phyloP scores from a whole-genome alignment of 208 protist species.

The Trypanosoma vivax region DNA sequence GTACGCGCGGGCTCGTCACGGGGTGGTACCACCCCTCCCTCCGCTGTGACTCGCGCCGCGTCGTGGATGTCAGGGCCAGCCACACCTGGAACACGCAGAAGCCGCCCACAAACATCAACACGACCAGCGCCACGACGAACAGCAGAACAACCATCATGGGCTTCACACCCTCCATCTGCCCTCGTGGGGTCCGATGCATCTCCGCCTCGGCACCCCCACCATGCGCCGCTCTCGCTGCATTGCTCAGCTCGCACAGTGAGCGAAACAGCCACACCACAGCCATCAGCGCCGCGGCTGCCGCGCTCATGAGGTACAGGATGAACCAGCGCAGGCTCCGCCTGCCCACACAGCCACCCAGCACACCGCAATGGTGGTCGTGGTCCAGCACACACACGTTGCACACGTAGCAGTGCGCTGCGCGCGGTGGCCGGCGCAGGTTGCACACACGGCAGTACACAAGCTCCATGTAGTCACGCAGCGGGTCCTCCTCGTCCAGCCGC shows the following conservation, averaged over 20 bases:
- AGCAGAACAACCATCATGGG: slow-evolving; percentile 15
- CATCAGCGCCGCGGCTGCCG: slow-evolving; percentile 19
- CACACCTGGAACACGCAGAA: slow-evolving; percentile 48
- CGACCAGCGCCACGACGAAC: slow-evolving; percentile 33
- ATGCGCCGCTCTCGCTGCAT: not conserved
- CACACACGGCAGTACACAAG: slow-evolving; percentile 54
- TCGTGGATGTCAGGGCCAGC: slow-evolving; percentile 45
- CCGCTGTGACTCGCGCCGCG: slow-evolving; percentile 18
- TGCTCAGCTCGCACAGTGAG: slow-evolving; percentile 10
- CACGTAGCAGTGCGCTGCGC: slow-evolving; percentile 65
- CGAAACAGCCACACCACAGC: slow-evolving; percentile 33
- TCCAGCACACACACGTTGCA: slow-evolving; percentile 78
- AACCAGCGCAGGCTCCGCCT: slow-evolving; percentile 75
- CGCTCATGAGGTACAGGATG: slow-evolving; percentile 41
- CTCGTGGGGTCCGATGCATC: not conserved
- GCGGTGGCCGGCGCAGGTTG: slow-evolving; percentile 39
- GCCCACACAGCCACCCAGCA: slow-evolving; percentile 76
- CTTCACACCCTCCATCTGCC: not conserved
- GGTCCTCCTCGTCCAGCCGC: slow-evolving; percentile 45
- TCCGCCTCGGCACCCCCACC: not conserved
- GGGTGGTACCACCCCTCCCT: not conserved
- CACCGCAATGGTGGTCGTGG: slow-evolving; percentile 78
- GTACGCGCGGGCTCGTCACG: slow-evolving; percentile 1
- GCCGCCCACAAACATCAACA: slow-evolving; percentile 48
- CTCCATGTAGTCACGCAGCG: slow-evolving; percentile 28